Conservation (phyloP, 495 filamentous ascomycete species). For the Aspergillus homomorphus region DNA sequence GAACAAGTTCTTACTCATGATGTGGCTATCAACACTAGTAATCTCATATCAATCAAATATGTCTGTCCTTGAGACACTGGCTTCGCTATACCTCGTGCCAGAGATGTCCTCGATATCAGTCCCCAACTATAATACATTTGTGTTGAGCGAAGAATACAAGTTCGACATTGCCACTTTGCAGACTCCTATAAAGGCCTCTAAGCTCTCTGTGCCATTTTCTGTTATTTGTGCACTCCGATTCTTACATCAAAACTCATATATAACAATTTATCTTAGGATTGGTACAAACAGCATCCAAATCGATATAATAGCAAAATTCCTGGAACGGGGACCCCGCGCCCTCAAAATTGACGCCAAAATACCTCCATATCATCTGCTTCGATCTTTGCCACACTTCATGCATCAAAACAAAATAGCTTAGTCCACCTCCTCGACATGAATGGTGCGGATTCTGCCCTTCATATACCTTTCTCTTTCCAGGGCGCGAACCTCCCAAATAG, state of each 20-base stretch:
- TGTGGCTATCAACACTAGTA: constrained; percentile 44
- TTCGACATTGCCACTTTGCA: background rate
- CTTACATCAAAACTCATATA: no score
- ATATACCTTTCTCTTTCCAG: constrained; percentile 10
- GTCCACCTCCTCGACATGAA: constrained; percentile 11
- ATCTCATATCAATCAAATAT: constrained; percentile 26
- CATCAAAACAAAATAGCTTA: background rate
- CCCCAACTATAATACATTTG: constrained; percentile 1
- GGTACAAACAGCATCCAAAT: no score
- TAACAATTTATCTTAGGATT: no score
- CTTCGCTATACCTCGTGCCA: constrained; percentile 31
- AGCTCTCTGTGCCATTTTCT: no score
- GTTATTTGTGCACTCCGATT: no score
- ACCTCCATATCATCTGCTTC: background rate
- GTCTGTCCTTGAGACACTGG: constrained; percentile 33
- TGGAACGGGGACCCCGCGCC: no score
- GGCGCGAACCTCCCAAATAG: background rate
- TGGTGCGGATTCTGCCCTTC: constrained; percentile 15
- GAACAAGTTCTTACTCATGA: constrained; percentile 42
- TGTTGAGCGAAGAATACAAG: background rate
- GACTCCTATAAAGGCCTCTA: no score
- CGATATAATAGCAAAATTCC: no score
- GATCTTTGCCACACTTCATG: background rate
- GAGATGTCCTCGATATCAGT: constrained; percentile 17
- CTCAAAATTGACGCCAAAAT: no score